Evolutionary conservation across 305 asterid species (phyloP), one percentile per base, ranked within the genome.

Genomic region (Striga hermonthica): DNA sequence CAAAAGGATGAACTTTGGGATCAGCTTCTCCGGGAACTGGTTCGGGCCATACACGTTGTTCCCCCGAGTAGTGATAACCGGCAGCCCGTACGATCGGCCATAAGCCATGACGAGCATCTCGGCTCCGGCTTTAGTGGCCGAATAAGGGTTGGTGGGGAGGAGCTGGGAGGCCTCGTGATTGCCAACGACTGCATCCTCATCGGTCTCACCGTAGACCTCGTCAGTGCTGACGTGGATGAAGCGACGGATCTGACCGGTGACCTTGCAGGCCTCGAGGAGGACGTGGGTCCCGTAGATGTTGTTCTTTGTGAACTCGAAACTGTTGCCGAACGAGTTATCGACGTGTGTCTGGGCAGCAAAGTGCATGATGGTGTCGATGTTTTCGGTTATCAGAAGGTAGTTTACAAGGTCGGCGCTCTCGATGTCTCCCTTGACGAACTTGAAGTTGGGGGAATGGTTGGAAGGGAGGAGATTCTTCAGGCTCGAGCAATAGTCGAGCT

Each of bases 61-160:
- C 60, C 96, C 96, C 15, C 96, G 75, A 0, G 96, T 89, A 3
- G 96, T 89, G 65, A 89, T 89, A 57, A 89, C 96, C 16, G 95
- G 95, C 70, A 87, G 72, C 4, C 93, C 95, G 40, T 87, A 87
- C 7, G 95, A 87, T 69, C 95, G 71, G 8, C 90, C 93, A 48
- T 87, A 87, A 35, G 95, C 95, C 95, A 87, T 87, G 7, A 87
- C 93, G 67, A 87, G 88, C 95, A 87, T 87, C 72, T 87, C 95
- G 0, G 95, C 95, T 62, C 95, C 95, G 54, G 95, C 95, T 76
- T 87, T 87, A 6, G 95, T 87, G 54, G 95, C 95, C 0, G 95
- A 85, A 71, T 87, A 85, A 0, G 95, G 95, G 65, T 87, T 87
- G 5, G 95, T 87, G 8, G 95, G 95, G 45, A 87, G 83, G 48